Conservation (phyloP, 371 early-diverging fungal species). For the Mortierella sp. region DNA sequence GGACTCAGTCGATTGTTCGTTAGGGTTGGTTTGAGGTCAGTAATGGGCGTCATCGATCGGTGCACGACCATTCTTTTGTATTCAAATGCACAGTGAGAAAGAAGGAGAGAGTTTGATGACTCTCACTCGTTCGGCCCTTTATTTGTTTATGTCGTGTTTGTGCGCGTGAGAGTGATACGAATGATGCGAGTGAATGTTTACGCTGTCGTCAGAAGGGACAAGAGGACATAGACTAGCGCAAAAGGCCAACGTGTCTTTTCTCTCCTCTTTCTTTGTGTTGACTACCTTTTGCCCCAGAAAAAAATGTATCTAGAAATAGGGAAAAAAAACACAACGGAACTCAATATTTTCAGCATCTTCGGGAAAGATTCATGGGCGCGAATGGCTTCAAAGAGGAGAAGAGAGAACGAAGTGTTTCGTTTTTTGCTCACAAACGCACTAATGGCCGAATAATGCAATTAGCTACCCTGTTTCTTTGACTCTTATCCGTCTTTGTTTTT, state of each 20-base stretch:
- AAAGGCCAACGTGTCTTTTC: background rate
- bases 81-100: background rate
- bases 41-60: constrained; percentile 1
- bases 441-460: constrained; percentile 5
- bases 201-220: background rate
- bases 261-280: background rate
- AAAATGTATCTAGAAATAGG: background rate
- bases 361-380: background rate
- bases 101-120: background rate
- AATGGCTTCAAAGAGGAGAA: background rate
- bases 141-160: background rate
- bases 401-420: background rate
- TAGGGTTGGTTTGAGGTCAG: background rate
- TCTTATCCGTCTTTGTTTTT: background rate
- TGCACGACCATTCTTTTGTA: background rate
- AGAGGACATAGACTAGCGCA: background rate
- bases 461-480: background rate
- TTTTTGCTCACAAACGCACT: background rate
- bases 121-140: background rate
- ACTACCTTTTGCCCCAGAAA: background rate
- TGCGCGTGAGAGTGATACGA: background rate
- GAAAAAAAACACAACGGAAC: background rate
- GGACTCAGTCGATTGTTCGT: background rate
- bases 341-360: background rate
- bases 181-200: background rate